Conservation (phyloP, 2,329 filamentous ascomycete species). For the Stemphylium beticola region DNA sequence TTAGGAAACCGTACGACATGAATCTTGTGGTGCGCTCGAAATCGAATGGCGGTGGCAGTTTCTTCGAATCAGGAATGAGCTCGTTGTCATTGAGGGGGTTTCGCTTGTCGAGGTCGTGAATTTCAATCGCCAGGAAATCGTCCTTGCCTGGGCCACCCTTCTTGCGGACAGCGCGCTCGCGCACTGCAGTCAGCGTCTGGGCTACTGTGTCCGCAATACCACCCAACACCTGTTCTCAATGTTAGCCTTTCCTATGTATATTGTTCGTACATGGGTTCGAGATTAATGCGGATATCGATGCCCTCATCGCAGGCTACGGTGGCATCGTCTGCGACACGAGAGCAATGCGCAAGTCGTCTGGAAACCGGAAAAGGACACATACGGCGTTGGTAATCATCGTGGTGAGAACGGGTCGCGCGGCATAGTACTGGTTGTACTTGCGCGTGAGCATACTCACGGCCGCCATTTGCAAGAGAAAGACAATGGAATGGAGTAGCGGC, state of each 20-base stretch:
- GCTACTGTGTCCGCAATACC: slow-evolving; percentile 96
- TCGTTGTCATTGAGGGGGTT: slow-evolving; percentile 71
- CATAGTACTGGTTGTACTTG: slow-evolving; percentile 94
- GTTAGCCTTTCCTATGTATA: slow-evolving; percentile 14
- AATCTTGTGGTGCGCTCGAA: slow-evolving; percentile 94
- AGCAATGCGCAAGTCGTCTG: neutral
- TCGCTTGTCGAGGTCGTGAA: slow-evolving; percentile 84
- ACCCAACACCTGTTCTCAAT: slow-evolving; percentile 66
- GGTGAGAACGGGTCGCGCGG: slow-evolving; percentile 88
- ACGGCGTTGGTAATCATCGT: slow-evolving; percentile 99
- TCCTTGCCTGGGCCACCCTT: slow-evolving; percentile 68
- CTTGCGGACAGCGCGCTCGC: slow-evolving; percentile 70
- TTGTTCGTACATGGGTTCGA: neutral
- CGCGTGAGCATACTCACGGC: slow-evolving; percentile 81
- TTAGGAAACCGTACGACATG: slow-evolving; percentile 96
- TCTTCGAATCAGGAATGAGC: slow-evolving; percentile 66
- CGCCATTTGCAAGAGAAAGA: slow-evolving; percentile 88
- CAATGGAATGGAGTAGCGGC: slow-evolving; percentile 84
- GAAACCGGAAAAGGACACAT: slow-evolving; percentile 46
- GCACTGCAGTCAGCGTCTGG: slow-evolving; percentile 86
- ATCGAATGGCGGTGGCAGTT: slow-evolving; percentile 83
- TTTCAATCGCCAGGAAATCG: slow-evolving; percentile 82
- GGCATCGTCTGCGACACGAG: neutral
- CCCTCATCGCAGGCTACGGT: neutral
- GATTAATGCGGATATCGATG: neutral